Evolutionary conservation across 495 filamentous ascomycete genomes (phyloP), one percentile per base, ranked within the genome.

Genomic region (Penicillium alfredii): DNA sequence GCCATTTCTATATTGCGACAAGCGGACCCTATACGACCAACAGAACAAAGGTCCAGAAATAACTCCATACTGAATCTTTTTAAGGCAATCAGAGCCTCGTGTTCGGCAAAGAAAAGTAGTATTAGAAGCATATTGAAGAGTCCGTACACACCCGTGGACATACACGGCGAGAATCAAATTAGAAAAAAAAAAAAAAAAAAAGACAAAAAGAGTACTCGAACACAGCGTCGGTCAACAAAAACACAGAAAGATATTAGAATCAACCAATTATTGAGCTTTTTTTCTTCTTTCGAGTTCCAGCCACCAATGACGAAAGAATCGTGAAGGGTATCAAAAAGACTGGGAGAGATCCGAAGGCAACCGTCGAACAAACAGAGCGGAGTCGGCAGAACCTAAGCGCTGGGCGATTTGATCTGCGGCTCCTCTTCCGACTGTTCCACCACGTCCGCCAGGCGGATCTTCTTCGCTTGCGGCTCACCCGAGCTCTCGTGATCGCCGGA

Each of bases 321-420:
- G 51, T 52, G 54, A 63, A 63, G 64, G 64, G 64, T 68, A 68
- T 68, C 62, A 66, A 63, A 57, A 58, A 56, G 56, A 58, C 53
- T 54, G 59, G 35, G 47, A 38, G 50, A 55, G 53, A 58, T 52
- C 47, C 51, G 50, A 56, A n/a, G n/a, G n/a, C 33, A 44, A 54
- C n/a, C n/a, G 22, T 4, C 22, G 22, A n/a, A 25, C 8, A 25
- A n/a, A 8, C 5, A 25, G 23, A n/a, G n/a, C n/a, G n/a, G n/a
- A n/a, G 42, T 44, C 49, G 50, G 54, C 45, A 47, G 31, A 12
- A 34, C 26, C 13, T 21, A 11, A 6, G 30, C 16, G 30, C 2
- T 63, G 14, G 64, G 64, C 9, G 66, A 66, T 51, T 66, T 68
- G 33, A 37, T 43, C 6, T 55, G 58, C 9, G 55, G 53, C 30